Percentiles rank a stretch among this genome's conserved stretches.
phyloP scores from a whole-genome alignment of 73 alveolate genomes.

The Blepharisma japonicum region DNA sequence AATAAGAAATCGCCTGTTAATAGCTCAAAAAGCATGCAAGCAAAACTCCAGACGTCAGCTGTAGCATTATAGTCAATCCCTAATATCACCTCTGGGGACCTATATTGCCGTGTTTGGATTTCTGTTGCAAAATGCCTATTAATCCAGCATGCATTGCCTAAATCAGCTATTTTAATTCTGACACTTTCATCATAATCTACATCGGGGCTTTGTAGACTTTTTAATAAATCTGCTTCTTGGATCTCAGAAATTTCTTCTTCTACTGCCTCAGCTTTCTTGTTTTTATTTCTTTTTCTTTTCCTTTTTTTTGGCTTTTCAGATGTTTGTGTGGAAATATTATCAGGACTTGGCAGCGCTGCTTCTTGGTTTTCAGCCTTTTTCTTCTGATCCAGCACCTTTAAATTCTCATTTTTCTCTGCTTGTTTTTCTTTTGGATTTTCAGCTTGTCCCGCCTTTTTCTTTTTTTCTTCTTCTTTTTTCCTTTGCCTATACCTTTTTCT shows the following conservation, averaged over 20 bases:
- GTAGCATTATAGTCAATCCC: conserved; percentile 92
- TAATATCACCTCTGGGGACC: conserved; percentile 98
- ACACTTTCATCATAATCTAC: conserved; percentile 53
- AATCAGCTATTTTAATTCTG: conserved; percentile 85
- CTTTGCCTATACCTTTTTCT: conserved; percentile 5
- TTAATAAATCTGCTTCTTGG: neutral
- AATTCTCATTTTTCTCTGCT: neutral
- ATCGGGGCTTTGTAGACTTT: conserved; percentile 17
- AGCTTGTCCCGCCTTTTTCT: neutral
- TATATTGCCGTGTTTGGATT: conserved; percentile 88
- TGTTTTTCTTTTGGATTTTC: conserved; percentile 6
- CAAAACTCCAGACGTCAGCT: conserved; percentile 96
- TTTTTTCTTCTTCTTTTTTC: neutral
- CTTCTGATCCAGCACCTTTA: neutral
- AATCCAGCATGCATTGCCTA: conserved; percentile 95
- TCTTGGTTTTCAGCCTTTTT: neutral
- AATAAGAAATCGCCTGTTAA: conserved; percentile 98
- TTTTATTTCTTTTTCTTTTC: neutral
- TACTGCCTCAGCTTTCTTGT: neutral
- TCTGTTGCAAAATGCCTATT: conserved; percentile 84
- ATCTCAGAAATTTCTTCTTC: conserved; percentile 1
- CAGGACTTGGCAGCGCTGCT: neutral
- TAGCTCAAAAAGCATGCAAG: conserved; percentile 94
- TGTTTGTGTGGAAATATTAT: neutral
- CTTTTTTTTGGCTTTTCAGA: neutral